Base-by-base conservation (phyloP, 2,329 filamentous ascomycete species). In the Nemania sp. region DNA sequence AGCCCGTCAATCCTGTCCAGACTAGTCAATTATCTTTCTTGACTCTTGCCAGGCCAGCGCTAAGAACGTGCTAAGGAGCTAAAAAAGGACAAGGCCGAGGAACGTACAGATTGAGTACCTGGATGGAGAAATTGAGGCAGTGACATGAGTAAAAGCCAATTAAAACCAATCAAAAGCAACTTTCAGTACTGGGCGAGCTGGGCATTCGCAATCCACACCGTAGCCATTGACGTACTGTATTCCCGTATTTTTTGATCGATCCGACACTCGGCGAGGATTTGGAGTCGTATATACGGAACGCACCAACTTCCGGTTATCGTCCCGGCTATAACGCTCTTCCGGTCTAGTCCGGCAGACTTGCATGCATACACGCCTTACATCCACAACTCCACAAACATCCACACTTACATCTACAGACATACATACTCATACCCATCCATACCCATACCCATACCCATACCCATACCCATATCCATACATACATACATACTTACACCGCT, bases 211-310 rank as follows among this genome's bases (percentile, higher is more conserved):
- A 58, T 55, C 26, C 43, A 22, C 62, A 64, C 61, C 49, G 56
- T 68, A 43, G 18, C n/a, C n/a, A n/a, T n/a, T n/a, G n/a, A n/a
- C n/a, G n/a, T 45, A 5, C 5, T 5, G 38, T 35, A 35, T 35
- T 35, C 32, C 32, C 32, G 32, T 35, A 35, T 35, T 7, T 24
- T 60, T 69, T 68, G 38, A 63, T 26, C 47, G 18, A 51, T 45
- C 66, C 62, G 65, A 59, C 45, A 57, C 29, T 57, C 67, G 67
- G 59, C 63, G 63, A 64, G 60, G 64, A 47, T 22, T 73, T 67
- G 57, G 55, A 38, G 29, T 61, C 18, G 22, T 43, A 49, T 35
- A 49, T 43, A 32, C 61, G 55, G 61, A 22, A 53, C 24, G 61
- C 41, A 45, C 15, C 41, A n/a, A 6, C 18, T 6, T 38, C 38